Conservation (phyloP, 2,329 filamentous ascomycete species). For the Pseudocercospora fijiensis region DNA sequence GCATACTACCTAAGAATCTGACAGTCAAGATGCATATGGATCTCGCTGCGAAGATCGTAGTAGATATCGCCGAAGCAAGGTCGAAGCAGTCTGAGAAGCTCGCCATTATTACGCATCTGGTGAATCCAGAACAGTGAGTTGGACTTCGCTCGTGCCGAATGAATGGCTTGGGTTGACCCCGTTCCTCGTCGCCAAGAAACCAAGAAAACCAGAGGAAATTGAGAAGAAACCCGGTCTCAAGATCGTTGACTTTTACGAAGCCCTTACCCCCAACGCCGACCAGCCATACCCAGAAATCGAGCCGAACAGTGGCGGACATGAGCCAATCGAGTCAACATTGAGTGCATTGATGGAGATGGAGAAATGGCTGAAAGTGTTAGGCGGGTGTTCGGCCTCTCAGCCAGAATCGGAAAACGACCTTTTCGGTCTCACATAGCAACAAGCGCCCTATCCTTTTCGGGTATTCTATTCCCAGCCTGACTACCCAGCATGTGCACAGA, state of each 20-base stretch:
- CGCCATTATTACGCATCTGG: conserved; percentile 32
- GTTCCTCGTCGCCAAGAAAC: conserved; percentile 25
- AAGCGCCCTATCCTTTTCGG: not conserved
- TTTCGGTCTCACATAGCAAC: not conserved
- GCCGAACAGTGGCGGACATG: conserved; percentile 34
- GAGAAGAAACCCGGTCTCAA: conserved; percentile 33
- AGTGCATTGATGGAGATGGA: too few species aligned
- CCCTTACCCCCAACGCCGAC: conserved; percentile 29
- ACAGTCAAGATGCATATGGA: conserved; percentile 45
- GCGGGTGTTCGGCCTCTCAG: not conserved
- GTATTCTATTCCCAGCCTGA: not conserved
- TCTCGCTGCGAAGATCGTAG: conserved; percentile 35
- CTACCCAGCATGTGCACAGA: not conserved
- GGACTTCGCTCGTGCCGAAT: conserved; percentile 28
- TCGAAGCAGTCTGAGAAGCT: conserved; percentile 16
- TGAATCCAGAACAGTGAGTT: conserved; percentile 33
- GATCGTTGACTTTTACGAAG: conserved; percentile 36
- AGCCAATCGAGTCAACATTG: conserved; percentile 23
- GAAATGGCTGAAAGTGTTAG: conserved; percentile 31
- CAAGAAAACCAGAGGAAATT: conserved; percentile 25
- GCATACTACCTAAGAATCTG: conserved; percentile 41
- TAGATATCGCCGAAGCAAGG: conserved; percentile 23
- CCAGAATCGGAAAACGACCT: not conserved
- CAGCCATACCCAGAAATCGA: conserved; percentile 30
- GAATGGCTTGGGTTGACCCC: conserved; percentile 29